phyloP scores from a whole-genome alignment of 2,329 filamentous ascomycete genomes.

The Leptographium wingfieldii region DNA sequence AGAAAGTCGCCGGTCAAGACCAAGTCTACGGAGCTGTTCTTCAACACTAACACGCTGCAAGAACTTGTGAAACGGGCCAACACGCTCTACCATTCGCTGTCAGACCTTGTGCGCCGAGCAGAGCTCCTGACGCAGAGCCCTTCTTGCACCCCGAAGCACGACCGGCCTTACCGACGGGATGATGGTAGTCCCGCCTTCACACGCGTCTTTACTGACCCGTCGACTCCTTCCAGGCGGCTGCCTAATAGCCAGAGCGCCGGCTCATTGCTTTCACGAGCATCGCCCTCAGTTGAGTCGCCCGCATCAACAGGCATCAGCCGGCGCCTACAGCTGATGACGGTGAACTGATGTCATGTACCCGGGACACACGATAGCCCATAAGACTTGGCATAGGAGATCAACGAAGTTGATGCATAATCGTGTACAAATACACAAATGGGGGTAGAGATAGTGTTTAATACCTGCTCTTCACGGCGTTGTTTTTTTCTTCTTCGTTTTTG shows the following conservation, averaged over 20 bases:
- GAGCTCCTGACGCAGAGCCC: slow-evolving; percentile 48
- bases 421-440: background rate
- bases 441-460: background rate
- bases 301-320: slow-evolving; percentile 36
- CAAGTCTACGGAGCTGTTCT: slow-evolving; percentile 43
- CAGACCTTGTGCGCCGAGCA: slow-evolving; percentile 45
- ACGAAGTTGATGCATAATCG: background rate
- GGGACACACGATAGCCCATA: background rate
- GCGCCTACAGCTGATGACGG: slow-evolving; percentile 54
- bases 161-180: slow-evolving; percentile 24
- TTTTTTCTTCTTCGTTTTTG: background rate
- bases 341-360: slow-evolving; percentile 27
- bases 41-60: slow-evolving; percentile 57
- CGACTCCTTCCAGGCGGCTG: slow-evolving; percentile 39
- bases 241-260: slow-evolving; percentile 41
- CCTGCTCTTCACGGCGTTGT: background rate
- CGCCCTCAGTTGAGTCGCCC: slow-evolving; percentile 38
- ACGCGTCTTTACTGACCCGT: slow-evolving; percentile 50
- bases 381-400: background rate
- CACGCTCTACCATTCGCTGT: slow-evolving; percentile 44
- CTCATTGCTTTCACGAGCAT: slow-evolving; percentile 30
- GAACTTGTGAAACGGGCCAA: slow-evolving; percentile 51
- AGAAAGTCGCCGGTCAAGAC: slow-evolving; percentile 20
- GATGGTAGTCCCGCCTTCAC: slow-evolving; percentile 57
- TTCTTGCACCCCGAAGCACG: slow-evolving; percentile 33